Percentiles rank a stretch among this genome's conserved stretches.
Conservation (phyloP, 2,329 filamentous ascomycete species). For the Exophiala lecanii-corni region DNA sequence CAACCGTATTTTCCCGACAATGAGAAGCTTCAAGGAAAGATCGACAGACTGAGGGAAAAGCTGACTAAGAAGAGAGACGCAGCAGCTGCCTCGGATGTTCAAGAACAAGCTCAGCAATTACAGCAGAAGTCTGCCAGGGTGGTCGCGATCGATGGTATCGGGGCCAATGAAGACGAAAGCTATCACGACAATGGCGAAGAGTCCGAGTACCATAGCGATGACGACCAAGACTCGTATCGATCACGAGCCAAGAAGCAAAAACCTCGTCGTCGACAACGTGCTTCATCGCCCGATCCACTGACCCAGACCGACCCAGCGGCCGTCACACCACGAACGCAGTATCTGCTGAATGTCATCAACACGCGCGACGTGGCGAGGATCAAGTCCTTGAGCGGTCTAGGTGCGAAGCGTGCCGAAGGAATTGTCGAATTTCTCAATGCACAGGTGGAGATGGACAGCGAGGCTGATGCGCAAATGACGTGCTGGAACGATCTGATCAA, state of each 20-base stretch:
- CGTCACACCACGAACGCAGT: slow-evolving; percentile 39
- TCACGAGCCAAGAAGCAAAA: slow-evolving; percentile 29
- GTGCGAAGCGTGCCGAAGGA: slow-evolving; percentile 44
- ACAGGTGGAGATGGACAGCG: slow-evolving; percentile 37
- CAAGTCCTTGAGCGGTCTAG: slow-evolving; percentile 44
- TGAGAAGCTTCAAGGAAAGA: slow-evolving; percentile 62
- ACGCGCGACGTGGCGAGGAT: slow-evolving; percentile 43
- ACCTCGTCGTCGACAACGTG: slow-evolving; percentile 19
- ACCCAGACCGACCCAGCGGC: slow-evolving; percentile 20
- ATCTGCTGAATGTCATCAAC: slow-evolving; percentile 44
- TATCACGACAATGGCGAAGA: slow-evolving; percentile 30
- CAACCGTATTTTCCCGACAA: slow-evolving; percentile 82
- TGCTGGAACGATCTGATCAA: slow-evolving; percentile 39
- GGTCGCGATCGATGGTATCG: slow-evolving; percentile 1
- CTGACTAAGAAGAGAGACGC: slow-evolving; percentile 35
- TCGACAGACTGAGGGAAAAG: slow-evolving; percentile 49
- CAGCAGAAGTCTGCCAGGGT: background rate
- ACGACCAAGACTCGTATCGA: slow-evolving; percentile 32
- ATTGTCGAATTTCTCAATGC: slow-evolving; percentile 45
- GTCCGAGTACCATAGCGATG: slow-evolving; percentile 33
- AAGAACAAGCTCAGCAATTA: background rate
- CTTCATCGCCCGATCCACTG: slow-evolving; percentile 24
- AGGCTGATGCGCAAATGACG: slow-evolving; percentile 34
- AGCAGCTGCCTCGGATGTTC: slow-evolving; percentile 30
- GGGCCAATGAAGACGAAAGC: slow-evolving; percentile 14